Evolutionary conservation across 371 early-diverging fungal genomes (phyloP).

Genomic region (Lichtheimia ramosa): DNA sequence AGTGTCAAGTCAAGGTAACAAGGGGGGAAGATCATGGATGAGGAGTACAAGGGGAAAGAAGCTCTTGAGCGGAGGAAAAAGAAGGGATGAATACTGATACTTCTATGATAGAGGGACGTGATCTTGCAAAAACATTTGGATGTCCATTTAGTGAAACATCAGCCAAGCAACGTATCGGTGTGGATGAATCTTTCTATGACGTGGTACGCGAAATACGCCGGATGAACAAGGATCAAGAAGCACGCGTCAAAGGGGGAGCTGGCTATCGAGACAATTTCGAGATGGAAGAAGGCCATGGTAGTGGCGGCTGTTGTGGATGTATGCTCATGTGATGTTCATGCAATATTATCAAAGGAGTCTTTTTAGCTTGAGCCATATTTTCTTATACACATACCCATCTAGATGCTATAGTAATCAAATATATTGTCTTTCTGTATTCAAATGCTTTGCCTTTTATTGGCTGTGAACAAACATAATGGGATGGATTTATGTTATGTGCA

Average conservation of each 20-base stretch:
- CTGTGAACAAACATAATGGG: no score
- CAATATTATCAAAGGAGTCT: neutral
- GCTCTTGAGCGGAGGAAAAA: no score
- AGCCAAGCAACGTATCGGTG: conserved; percentile 86
- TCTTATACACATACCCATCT: no score
- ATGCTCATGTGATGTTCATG: conserved; percentile 17
- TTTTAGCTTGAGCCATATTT: no score
- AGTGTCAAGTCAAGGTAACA: conserved; percentile 56
- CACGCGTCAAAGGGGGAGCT: conserved; percentile 15
- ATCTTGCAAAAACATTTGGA: conserved; percentile 72
- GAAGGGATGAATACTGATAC: no score
- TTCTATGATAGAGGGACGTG: conserved; percentile 67
- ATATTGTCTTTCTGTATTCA: no score
- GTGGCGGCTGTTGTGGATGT: conserved; percentile 21
- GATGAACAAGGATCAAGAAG: conserved; percentile 63
- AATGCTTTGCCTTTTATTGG: no score
- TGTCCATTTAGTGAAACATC: conserved; percentile 91
- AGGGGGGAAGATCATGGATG: no score
- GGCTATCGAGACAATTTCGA: conserved; percentile 13
- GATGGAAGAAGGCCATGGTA: conserved; percentile 7
- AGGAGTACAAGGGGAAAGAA: no score
- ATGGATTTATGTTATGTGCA: no score
- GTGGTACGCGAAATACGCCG: conserved; percentile 85
- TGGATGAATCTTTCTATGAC: conserved; percentile 86
- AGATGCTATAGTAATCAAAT: no score